Evolutionary conservation across 2,329 filamentous ascomycete species (phyloP), one percentile per base, ranked within the genome.

Genomic region (Cryphonectria naterciae): DNA sequence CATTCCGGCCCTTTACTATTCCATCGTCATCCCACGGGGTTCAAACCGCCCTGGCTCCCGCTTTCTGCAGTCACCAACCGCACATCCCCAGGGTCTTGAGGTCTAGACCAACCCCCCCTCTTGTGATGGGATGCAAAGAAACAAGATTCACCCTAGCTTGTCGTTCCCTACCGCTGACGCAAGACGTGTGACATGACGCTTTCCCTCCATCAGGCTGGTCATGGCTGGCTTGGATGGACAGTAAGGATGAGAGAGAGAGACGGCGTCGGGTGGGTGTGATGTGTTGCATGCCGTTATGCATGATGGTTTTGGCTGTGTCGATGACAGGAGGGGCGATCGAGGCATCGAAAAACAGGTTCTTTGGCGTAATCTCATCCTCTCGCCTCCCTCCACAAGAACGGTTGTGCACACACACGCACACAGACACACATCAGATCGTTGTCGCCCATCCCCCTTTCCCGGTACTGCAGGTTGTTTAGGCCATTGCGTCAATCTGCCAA

Each of bases 401-500:
- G 25, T 7, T 11, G 37, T 39, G 11, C 10, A 8, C 22, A 49
- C 46, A 1, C 22, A 17, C 46, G 19, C 54, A 58, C 25, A 25
- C 52, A 28, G 15, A 35, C 25, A 7, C 32, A 4, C 32, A 32
- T 32, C 32, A 39, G 37, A 11, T 39, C 8, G 11, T 28, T 28
- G 54, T 32, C 28, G 15, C 19, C 28, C 28, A 17, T 58, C 13
- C 15, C n/a, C 10, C 11, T 4, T 17, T 58, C 22, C 22, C 54
- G 15, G 28, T 19, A 35, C 54, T 58, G 54, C 28, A 58, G 25
- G 25, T 32, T 28, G 25, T 10, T 13, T 35, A 67, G 35, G 41
- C 49, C 58, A 72, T 73, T 73, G 71, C 71, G 71, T 73, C 71
- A 73, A 73, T 56, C 66, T 73, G 71, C 71, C 71, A 73, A 73